Evolutionary conservation across 2,329 filamentous ascomycete species (phyloP), one percentile per base, ranked within the genome.

Genomic region (Geosmithia putterillii): DNA sequence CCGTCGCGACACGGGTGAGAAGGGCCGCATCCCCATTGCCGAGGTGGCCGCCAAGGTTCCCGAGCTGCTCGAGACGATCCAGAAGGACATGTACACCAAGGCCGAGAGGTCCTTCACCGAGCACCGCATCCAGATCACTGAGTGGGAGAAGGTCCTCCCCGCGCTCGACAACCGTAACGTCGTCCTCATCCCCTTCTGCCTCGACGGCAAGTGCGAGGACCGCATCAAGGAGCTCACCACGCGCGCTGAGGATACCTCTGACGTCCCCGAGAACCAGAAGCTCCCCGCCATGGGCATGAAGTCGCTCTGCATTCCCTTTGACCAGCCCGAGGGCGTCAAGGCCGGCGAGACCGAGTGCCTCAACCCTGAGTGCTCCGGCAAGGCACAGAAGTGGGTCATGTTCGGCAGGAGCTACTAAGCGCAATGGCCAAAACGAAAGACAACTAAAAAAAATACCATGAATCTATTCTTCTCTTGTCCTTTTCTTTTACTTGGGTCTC

Each of bases 141-240:
- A 89, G 52, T 98, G 92, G 92, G 81, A 86, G 35, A 83, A 95
- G 43, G 94, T 98, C 44, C 78, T 92, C 39, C 90, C 92, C 7
- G 80, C 86, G 1, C 77, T 98, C 36, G 92, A 98, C 63, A 71
- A 76, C 59, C 94, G 94, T 76, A 95, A 96, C 58, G 81, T 96
- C 38, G 81, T 94, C 38, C 70, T 96, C 47, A 94, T 96, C 51
- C 90, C 90, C 43, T 85, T 87, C 71, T 98, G 94, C 60, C 70
- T 89, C 48, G 83, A 77, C 32, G 66, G 67, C 51, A 79, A 85
- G 60, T 96, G 90, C 58, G 90, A 95, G 66, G 90, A 95, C 55
- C 79, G 86, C 62, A 87, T 96, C 69, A 96, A 96, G 76, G 87
- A 94, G 45, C 73, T 89, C 59, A 94, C 86, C 49, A 86, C 84